Conservation (phyloP, 2,329 filamentous ascomycete species). For the Neopestalotiopsis rosae region DNA sequence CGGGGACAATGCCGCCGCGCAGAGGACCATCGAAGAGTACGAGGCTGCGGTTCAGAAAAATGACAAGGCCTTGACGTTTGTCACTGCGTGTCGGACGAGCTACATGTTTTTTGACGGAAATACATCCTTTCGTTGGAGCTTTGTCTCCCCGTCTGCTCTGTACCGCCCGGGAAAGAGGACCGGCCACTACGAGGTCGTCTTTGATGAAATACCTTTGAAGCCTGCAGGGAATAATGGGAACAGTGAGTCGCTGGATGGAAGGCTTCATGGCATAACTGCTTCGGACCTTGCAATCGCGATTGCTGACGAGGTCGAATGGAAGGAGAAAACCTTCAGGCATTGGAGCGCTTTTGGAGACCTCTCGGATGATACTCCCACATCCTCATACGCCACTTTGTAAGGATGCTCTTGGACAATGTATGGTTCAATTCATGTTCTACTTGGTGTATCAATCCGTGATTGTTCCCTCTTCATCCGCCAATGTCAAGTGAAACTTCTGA, state of each 20-base stretch:
- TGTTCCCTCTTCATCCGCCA: too few relatives aligned
- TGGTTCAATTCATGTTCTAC: neutral
- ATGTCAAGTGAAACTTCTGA: too few relatives aligned
- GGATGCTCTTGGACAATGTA: neutral
- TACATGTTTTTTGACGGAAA: slow-evolving; percentile 43
- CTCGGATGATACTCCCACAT: slow-evolving; percentile 15
- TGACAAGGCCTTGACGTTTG: slow-evolving; percentile 16
- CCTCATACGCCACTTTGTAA: slow-evolving; percentile 3
- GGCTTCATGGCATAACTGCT: slow-evolving; percentile 14
- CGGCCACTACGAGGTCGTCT: slow-evolving; percentile 30
- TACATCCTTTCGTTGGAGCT: slow-evolving; percentile 37
- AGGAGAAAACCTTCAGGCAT: slow-evolving; percentile 5
- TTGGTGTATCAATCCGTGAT: too few relatives aligned
- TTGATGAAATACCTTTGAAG: slow-evolving; percentile 15
- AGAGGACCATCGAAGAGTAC: neutral
- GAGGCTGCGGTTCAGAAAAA: slow-evolving; percentile 3
- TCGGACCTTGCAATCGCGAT: slow-evolving; percentile 18
- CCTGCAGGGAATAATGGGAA: neutral
- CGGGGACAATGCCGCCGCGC: neutral
- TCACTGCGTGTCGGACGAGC: slow-evolving; percentile 34
- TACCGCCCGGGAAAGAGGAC: slow-evolving; percentile 39
- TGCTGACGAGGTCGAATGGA: slow-evolving; percentile 17
- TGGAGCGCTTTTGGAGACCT: slow-evolving; percentile 18
- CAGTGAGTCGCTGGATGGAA: neutral
- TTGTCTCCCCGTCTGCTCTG: slow-evolving; percentile 37